Conservation (phyloP, 2,329 filamentous ascomycete genomes). For the Nigrospora osmanthi region DNA sequence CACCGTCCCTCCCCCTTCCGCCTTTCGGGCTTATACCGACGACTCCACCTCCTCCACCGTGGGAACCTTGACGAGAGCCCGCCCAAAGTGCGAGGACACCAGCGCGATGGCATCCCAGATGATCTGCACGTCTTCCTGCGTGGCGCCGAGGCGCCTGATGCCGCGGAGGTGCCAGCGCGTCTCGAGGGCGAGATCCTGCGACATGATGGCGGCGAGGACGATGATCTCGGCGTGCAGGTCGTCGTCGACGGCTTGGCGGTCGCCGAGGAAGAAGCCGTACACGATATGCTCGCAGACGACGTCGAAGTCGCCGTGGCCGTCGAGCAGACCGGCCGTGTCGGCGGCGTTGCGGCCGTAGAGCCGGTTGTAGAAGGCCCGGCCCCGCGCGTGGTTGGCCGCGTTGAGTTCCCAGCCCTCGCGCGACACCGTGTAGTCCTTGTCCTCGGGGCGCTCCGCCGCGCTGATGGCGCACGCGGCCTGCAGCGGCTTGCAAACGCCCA, state of each 20-base stretch:
- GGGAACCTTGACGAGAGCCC: constrained; percentile 14
- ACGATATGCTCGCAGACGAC: constrained; percentile 48
- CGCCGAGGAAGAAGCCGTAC: constrained; percentile 49
- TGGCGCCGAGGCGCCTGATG: constrained; percentile 37
- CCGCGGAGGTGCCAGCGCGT: constrained; percentile 50
- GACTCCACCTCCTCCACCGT: constrained; percentile 17
- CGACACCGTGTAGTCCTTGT: constrained; percentile 46
- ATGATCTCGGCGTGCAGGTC: constrained; percentile 47
- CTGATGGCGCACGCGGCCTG: constrained; percentile 51
- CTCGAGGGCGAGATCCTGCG: constrained; percentile 45
- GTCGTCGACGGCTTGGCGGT: constrained; percentile 41
- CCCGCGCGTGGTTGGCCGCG: constrained; percentile 43
- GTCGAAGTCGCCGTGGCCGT: constrained; percentile 30
- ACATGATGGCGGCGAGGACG: constrained; percentile 47
- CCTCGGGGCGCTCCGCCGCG: constrained; percentile 40
- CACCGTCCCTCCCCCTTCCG: no score
- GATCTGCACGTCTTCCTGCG: constrained; percentile 30
- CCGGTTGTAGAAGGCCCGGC: constrained; percentile 44
- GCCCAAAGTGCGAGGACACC: constrained; percentile 12
- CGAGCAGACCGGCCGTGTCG: constrained; percentile 24
- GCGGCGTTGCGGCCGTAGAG: constrained; percentile 44
- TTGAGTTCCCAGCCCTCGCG: constrained; percentile 44
- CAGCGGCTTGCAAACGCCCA: constrained; percentile 56
- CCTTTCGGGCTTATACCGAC: no score
- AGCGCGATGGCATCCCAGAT: constrained; percentile 13